Base-by-base conservation (phyloP, 140 eudicot species). In the Cichorium intybus region DNA sequence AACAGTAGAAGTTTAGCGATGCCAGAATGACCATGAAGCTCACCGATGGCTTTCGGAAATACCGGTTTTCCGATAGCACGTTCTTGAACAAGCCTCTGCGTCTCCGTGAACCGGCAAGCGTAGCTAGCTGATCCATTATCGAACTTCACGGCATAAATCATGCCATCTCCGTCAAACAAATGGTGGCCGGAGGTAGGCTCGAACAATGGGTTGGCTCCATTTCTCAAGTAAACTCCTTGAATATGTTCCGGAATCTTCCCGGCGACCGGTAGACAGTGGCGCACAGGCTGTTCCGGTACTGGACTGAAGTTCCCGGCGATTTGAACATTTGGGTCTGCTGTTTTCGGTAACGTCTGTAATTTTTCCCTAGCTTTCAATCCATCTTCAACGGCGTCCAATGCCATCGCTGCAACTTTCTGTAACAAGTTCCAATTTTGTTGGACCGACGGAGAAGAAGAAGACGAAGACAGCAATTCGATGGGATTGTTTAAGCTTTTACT, bases 161-260 rank as follows among this genome's bases (percentile, higher is more conserved):
- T 89, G 1, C 97, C 97, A 26, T 89, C 97, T 6, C 97, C 97
- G 62, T 89, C 97, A 41, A 89, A 89, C 65, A 89, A 77, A 70
- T 89, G 97, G 73, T 89, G 97, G 31, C 97, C 97, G 53, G 95
- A 80, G 24, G 78, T 59, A 0, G 97, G 97, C 66, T 86, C 85
- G 69, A 78, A 72, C 10, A 83, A 73, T 5, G 97, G 97, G 79
- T 89, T 89, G 6, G 97, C 97, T 9, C 97, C 97, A 75, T 89
- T 89, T 9, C 97, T 64, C 22, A 86, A 64, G 47, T 89, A 89
- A 21, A 81, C 89, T 6, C 97, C 97, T 6, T 62, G 29, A 23
- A 89, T 83, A 64, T 75, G 73, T 0, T 76, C 88, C n/a, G 97
- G 97, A 39, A 89, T 81, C 28, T 73, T 73, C 2, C 97, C 97